Conservation (phyloP, 1,139 yeast species). For the Meyerozyma carpophila region DNA sequence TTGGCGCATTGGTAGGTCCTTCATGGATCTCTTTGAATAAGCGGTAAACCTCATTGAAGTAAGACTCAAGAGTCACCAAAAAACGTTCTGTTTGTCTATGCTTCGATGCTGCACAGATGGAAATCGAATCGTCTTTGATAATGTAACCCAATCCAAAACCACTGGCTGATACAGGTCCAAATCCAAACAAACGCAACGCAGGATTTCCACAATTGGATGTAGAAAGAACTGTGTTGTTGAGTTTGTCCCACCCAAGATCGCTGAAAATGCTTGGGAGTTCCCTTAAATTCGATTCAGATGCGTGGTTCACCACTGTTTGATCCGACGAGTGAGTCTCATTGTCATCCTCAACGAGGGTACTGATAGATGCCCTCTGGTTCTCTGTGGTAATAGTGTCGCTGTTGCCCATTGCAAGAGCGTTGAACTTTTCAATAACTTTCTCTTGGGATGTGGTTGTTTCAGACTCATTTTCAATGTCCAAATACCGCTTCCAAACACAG, state of each 20-base stretch:
- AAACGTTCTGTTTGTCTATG: slow-evolving; percentile 87
- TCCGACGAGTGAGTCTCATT: slow-evolving; percentile 15
- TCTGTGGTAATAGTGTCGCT: slow-evolving; percentile 8
- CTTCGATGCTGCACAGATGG: slow-evolving; percentile 83
- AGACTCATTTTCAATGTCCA: slow-evolving; percentile 25
- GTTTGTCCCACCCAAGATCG: slow-evolving; percentile 14
- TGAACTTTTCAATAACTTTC: slow-evolving; percentile 1
- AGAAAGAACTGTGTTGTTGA: slow-evolving; percentile 12
- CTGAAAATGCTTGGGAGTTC: slow-evolving; percentile 12
- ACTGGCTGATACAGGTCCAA: slow-evolving; percentile 86
- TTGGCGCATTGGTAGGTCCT: slow-evolving; percentile 10
- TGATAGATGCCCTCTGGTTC: slow-evolving; percentile 8
- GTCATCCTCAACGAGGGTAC: slow-evolving; percentile 12
- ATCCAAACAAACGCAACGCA: slow-evolving; percentile 78
- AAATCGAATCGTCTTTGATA: slow-evolving; percentile 76
- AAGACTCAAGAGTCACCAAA: slow-evolving; percentile 66
- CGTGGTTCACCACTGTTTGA: slow-evolving; percentile 14
- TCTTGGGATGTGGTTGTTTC: not conserved
- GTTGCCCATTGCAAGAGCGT: slow-evolving; percentile 4
- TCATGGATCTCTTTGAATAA: slow-evolving; percentile 43
- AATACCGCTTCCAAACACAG: slow-evolving; percentile 81
- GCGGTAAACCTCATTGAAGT: slow-evolving; percentile 58
- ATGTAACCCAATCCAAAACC: slow-evolving; percentile 93
- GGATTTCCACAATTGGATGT: slow-evolving; percentile 63
- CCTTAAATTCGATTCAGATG: slow-evolving; percentile 4